Base-by-base conservation (phyloP, 23 red algal genomes). In the Agarophyton chilense region DNA sequence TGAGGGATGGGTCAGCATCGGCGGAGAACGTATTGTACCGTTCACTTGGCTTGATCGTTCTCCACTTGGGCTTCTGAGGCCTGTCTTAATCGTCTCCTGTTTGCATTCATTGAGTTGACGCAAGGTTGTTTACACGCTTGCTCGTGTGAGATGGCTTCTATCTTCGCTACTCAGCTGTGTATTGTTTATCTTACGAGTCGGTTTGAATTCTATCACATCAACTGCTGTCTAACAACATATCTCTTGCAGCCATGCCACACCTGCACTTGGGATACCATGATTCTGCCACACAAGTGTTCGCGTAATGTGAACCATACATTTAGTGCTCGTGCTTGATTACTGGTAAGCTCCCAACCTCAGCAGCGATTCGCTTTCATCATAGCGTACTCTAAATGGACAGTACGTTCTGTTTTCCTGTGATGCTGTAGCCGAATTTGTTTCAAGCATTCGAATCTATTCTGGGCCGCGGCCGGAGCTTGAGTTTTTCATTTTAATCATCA, bases 371-470 rank as follows among this genome's bases (percentile, higher is more conserved):
- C n/a, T n/a, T n/a, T n/a, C n/a, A n/a, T n/a, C n/a, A n/a, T n/a
- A n/a, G n/a, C n/a, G n/a, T n/a, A n/a, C n/a, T n/a, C n/a, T n/a
- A n/a, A n/a, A n/a, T n/a, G 51, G n/a, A 17, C 51, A 21, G n/a
- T 54, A 54, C 51, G 51, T 54, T 54, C 51, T 18, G 51, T 54
- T 54, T 21, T 54, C 13, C 51, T 18, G 51, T 18, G 51, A n/a
- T n/a, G n/a, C n/a, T n/a, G n/a, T n/a, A n/a, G 7, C 51, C 51
- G n/a, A 54, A 54, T 54, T 54, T 54, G 51, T 5, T 5, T 21
- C 51, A 54, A 54, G 51, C 51, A 54, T n/a, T n/a, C n/a, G n/a
- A n/a, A 54, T 54, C 51, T 54, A 54, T 54, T 54, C 51, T 54
- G 51, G 51, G 51, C 51, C 6, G n/a, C 45, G 9, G 14, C 45